Base-by-base conservation (phyloP, 192 early-diverging fungal species). In the Coemansia sp. region DNA sequence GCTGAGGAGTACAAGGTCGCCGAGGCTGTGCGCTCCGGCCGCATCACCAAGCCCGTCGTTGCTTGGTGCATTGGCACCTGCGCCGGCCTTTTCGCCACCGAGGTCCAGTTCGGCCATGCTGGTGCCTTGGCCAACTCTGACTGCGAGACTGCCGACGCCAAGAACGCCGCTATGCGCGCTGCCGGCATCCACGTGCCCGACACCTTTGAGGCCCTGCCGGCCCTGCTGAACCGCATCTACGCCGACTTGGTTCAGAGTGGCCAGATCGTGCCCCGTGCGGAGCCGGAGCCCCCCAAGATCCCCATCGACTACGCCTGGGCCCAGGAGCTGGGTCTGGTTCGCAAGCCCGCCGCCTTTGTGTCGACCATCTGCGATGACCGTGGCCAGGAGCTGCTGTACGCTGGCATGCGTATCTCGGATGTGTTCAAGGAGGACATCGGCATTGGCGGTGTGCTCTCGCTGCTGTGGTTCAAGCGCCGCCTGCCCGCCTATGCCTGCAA, bases 21-120 rank as follows among this genome's bases (percentile, higher is more conserved):
- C 65, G 88, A 95, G 73, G 96, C 96, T 16, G 88, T 99, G 61
- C 88, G 91, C 69, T 84, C 89, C 57, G 90, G 90, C 31, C 84
- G 84, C 40, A 99, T 99, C 82, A 95, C 89, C 73, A 99, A 99
- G 87, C 96, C 96, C n/a, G 92, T 99, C 18, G 92, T 99, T 57
- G 96, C 96, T 8, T 99, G 96, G 96, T 95, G 93, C 84, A 99
- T 99, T 76, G 96, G 96, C 68, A 99, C 96, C 34, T 99, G 96
- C 79, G 96, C 95, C 33, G 95, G 91, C 83, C 97, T 99, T 92
- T 99, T 99, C 86, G 91, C 91, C 48, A 99, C 96, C 20, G 95
- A 97, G 82, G 92, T 98, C 45, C 96, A 99, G 86, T 99, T 99
- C 67, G 96, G 96, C 68, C 96, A 99, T 79, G 96, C 96, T 62